Conservation (phyloP, 2,329 filamentous ascomycete genomes). For the Calonectria honghensis region DNA sequence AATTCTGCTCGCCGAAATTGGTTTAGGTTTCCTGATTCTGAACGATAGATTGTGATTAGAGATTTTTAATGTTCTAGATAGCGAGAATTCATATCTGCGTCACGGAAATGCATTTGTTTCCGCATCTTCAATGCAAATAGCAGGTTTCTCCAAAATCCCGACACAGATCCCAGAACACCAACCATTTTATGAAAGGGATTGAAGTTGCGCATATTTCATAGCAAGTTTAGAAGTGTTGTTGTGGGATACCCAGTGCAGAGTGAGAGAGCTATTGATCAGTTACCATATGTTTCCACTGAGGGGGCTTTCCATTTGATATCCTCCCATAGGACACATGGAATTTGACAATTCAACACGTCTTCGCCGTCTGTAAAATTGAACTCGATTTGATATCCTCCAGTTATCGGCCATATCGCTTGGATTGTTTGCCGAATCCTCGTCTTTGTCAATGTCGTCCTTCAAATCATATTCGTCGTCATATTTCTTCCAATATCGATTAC, state of each 20-base stretch:
- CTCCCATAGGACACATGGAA: too few relatives aligned
- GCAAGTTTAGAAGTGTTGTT: too few relatives aligned
- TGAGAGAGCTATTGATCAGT: too few relatives aligned
- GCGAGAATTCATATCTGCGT: neutral
- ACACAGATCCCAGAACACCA: too few relatives aligned
- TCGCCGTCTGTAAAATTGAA: neutral
- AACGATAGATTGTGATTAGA: neutral
- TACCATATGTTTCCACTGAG: too few relatives aligned
- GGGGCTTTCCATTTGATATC: too few relatives aligned
- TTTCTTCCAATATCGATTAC: neutral
- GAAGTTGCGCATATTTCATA: too few relatives aligned
- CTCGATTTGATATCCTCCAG: neutral
- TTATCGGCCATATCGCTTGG: neutral
- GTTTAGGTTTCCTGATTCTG: neutral
- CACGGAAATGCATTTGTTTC: neutral
- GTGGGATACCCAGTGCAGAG: too few relatives aligned
- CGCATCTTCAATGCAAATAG: neutral
- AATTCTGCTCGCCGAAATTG: neutral
- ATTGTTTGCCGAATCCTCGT: neutral
- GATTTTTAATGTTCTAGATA: neutral
- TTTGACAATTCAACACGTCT: neutral
- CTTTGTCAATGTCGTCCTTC: neutral
- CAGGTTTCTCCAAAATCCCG: too few relatives aligned
- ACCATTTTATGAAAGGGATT: too few relatives aligned
- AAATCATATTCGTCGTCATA: neutral